phyloP scores from a whole-genome alignment of 169 alveolate species.

The Cytauxzoon felis region DNA sequence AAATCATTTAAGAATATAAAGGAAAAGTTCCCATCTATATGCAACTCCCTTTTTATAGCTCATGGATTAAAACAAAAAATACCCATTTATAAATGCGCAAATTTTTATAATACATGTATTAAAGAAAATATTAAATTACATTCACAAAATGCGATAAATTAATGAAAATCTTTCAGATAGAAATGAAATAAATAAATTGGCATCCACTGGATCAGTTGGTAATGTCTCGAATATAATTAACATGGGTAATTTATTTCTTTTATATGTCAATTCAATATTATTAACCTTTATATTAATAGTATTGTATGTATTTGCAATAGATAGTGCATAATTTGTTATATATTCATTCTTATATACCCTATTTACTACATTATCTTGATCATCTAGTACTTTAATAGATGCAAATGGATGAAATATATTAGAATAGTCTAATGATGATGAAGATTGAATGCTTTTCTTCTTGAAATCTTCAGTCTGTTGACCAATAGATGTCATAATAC shows the following conservation, averaged over 20 bases:
- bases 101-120: slow-evolving; percentile 8
- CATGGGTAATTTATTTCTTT: slow-evolving; percentile 5
- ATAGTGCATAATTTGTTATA: slow-evolving; percentile 9
- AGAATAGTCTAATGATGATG: background rate
- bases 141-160: slow-evolving; percentile 15
- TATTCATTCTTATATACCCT: background rate
- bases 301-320: slow-evolving; percentile 15
- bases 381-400: background rate
- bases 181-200: slow-evolving; percentile 11
- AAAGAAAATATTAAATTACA: background rate
- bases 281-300: slow-evolving; percentile 13
- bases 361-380: background rate
- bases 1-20: background rate
- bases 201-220: slow-evolving; percentile 11
- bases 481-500: background rate
- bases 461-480: background rate
- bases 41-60: slow-evolving; percentile 30
- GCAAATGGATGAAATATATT: slow-evolving; percentile 35
- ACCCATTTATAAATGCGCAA: slow-evolving; percentile 52
- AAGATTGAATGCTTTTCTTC: background rate
- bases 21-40: background rate
- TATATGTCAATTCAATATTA: background rate
- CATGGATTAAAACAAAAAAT: slow-evolving; percentile 47
- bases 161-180: slow-evolving; percentile 26
- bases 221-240: slow-evolving; percentile 25